Conservation (phyloP, 2,329 filamentous ascomycete genomes). For the Fusarium phyllophilum region DNA sequence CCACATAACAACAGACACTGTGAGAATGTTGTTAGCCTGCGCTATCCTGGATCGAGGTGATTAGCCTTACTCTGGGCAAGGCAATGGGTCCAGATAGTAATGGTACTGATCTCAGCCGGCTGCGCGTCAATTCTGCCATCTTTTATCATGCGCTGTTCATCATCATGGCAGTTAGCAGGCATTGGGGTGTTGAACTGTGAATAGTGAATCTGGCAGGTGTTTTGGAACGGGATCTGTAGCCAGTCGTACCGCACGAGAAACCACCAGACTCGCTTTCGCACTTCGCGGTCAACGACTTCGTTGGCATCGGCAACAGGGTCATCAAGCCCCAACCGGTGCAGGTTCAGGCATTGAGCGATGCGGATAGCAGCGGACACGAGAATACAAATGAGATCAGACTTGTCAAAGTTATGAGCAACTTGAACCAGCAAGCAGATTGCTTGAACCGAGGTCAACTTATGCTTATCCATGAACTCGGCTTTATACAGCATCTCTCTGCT, state of each 20-base stretch:
- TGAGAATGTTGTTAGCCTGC: too few relatives aligned
- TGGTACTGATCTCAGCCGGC: neutral
- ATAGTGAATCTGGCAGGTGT: neutral
- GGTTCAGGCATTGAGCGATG: neutral
- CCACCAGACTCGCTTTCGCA: conserved; percentile 1
- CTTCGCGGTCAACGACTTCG: neutral
- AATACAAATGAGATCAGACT: neutral
- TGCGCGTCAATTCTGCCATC: neutral
- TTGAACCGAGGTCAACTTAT: neutral
- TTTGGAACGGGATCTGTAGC: conserved; percentile 3
- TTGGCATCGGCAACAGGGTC: rapidly evolving
- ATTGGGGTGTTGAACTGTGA: neutral
- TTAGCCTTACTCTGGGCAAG: neutral
- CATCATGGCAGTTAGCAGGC: neutral
- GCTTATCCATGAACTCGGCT: conserved; percentile 1
- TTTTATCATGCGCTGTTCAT: neutral
- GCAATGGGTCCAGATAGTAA: neutral
- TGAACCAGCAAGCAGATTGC: neutral
- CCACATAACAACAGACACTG: neutral
- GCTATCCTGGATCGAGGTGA: too few relatives aligned
- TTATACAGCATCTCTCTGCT: neutral
- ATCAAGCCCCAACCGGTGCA: neutral
- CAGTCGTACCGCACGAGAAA: conserved; percentile 12
- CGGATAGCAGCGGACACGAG: neutral
- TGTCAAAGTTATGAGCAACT: neutral